Percentiles rank a stretch among this genome's conserved stretches.
Conservation (phyloP, 2,329 filamentous ascomycete species). For the Huntiella savannae region DNA sequence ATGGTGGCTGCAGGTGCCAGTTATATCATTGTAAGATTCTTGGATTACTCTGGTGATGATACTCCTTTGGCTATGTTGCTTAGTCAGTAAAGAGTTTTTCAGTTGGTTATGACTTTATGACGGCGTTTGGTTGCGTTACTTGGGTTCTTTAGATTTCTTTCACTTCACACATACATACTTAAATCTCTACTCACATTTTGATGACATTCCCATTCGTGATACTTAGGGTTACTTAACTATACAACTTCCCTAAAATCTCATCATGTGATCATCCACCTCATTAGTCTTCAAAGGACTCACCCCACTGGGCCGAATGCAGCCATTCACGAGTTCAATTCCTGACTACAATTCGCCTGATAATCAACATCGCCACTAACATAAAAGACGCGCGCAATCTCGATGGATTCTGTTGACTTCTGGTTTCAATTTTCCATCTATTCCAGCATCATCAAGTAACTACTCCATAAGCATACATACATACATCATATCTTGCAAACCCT, state of each 20-base stretch:
- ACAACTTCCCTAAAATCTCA: background rate
- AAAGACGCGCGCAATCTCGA: too few species aligned
- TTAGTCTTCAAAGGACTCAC: background rate
- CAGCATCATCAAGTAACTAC: too few species aligned
- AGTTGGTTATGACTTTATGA: background rate
- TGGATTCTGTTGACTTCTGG: too few species aligned
- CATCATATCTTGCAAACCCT: too few species aligned
- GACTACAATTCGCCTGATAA: background rate
- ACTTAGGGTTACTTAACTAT: background rate
- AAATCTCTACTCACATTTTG: too few species aligned
- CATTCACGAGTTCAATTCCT: background rate
- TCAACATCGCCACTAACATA: too few species aligned
- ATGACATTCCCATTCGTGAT: too few species aligned
- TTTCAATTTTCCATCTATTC: too few species aligned
- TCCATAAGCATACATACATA: too few species aligned
- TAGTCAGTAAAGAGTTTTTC: background rate
- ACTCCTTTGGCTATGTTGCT: background rate
- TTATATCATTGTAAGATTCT: conserved; percentile 39
- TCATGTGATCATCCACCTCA: background rate
- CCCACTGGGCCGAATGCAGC: background rate
- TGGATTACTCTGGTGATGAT: conserved; percentile 21
- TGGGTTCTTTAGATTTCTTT: too few species aligned
- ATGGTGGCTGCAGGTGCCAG: conserved; percentile 46
- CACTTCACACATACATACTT: too few species aligned
- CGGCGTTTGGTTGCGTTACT: background rate